Evolutionary conservation across 305 asterid genomes (phyloP).

Genomic region (Withania somnifera): DNA sequence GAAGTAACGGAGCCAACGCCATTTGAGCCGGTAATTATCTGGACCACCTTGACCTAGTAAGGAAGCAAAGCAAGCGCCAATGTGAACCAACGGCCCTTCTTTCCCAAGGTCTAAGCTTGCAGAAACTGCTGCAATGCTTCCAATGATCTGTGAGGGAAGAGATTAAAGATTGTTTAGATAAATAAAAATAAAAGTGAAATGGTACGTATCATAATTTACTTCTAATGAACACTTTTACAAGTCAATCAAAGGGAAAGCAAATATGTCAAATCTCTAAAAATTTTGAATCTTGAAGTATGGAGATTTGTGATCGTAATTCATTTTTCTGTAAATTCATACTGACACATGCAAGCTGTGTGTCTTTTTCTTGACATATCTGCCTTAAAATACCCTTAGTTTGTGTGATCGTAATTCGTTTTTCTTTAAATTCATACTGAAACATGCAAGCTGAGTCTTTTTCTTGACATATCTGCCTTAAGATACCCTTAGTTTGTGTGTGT

Average conservation of each 20-base stretch:
- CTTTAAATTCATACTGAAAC: not conserved
- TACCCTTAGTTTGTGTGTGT: not conserved
- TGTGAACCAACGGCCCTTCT: constrained; percentile 93
- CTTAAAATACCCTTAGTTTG: not conserved
- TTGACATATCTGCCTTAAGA: not conserved
- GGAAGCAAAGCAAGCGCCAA: constrained; percentile 80
- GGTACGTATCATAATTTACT: not conserved
- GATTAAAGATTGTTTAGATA: not conserved
- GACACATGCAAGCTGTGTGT: not conserved
- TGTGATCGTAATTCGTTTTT: not conserved
- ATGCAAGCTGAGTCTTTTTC: not conserved
- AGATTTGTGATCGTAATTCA: not conserved
- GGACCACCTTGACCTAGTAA: constrained; percentile 85
- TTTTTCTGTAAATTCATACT: not conserved
- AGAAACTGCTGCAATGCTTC: constrained; percentile 95
- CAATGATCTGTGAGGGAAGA: constrained; percentile 45
- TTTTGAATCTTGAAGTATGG: not conserved
- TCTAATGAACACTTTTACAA: not conserved
- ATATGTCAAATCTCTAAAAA: not conserved
- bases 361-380: not conserved
- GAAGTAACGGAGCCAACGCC: constrained; percentile 90
- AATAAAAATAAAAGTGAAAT: not conserved
- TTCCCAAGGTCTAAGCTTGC: constrained; percentile 91
- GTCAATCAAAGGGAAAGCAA: not conserved
- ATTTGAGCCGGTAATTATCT: constrained; percentile 58